phyloP scores from a whole-genome alignment of 495 filamentous ascomycete species.

The Penicillium parvum region DNA sequence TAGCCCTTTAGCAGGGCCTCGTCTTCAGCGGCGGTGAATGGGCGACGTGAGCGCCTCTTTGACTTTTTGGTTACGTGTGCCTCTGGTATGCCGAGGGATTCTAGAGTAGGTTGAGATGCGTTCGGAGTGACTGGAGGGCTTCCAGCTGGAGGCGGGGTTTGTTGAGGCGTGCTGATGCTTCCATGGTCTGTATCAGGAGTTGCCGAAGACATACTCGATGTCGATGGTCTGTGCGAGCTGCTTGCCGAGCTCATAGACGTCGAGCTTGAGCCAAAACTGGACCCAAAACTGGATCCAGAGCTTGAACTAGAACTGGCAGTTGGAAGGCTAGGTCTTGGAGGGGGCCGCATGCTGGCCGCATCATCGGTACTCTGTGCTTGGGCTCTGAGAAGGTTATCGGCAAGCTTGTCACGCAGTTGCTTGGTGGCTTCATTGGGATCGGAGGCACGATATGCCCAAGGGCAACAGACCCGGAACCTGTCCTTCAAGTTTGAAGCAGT shows the following conservation, averaged over 20 bases:
- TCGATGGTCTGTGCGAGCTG: constrained; percentile 15
- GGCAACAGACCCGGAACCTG: constrained; percentile 74
- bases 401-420: constrained; percentile 36
- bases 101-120: constrained; percentile 30
- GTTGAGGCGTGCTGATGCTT: background rate
- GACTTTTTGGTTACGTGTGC: constrained; percentile 34
- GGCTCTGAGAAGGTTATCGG: constrained; percentile 33
- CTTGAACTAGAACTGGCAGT: constrained; percentile 10
- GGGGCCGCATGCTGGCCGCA: constrained; percentile 12
- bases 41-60: constrained; percentile 44
- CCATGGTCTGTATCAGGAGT: constrained; percentile 14
- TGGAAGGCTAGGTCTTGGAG: constrained; percentile 10
- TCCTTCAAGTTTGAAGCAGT: constrained; percentile 83
- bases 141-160: constrained; percentile 10
- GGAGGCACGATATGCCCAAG: constrained; percentile 45
- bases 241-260: constrained; percentile 6
- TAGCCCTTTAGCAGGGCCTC: constrained; percentile 71
- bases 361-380: constrained; percentile 26
- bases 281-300: constrained; percentile 2
- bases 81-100: constrained; percentile 35
- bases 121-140: constrained; percentile 17
- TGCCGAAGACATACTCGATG: constrained; percentile 20
- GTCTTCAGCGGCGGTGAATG: constrained; percentile 74
- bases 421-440: constrained; percentile 48
- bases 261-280: constrained; percentile 12